A percentile compares a stretch with the other conserved stretches of the same genome.
Conservation (phyloP, 768 basidiomycete genomes). For the Mycena albidolilacea region DNA sequence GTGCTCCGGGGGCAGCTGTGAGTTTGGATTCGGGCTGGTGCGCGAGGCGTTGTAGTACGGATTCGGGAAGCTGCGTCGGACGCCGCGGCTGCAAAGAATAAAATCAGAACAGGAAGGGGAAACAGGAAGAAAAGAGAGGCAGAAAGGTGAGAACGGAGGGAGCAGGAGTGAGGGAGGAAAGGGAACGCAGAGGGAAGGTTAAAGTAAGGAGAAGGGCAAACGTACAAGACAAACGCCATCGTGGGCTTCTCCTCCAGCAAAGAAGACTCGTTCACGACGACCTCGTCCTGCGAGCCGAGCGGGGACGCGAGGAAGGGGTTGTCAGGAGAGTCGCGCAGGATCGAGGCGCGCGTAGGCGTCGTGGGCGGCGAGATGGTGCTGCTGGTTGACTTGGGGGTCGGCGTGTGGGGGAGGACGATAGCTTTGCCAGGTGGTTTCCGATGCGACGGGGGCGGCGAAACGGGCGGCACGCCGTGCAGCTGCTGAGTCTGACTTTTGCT, state of each 20-base stretch:
- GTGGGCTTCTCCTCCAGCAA: slow-evolving; percentile 70
- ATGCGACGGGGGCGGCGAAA: slow-evolving; percentile 79
- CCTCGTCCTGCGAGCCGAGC: slow-evolving; percentile 45
- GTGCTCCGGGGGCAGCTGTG: slow-evolving; percentile 71
- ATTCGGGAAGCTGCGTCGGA: slow-evolving; percentile 73
- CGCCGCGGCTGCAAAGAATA: slow-evolving; percentile 72
- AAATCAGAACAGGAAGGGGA: slow-evolving; percentile 11
- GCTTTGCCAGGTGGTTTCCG: slow-evolving; percentile 53
- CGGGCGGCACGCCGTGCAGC: slow-evolving; percentile 56
- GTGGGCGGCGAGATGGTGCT: slow-evolving; percentile 54
- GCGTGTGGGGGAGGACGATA: slow-evolving; percentile 3
- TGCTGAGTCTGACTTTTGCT: slow-evolving; percentile 22
- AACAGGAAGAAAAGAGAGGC: no score
- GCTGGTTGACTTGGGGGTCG: slow-evolving; percentile 38
- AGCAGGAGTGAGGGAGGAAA: neutral
- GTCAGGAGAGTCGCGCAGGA: slow-evolving; percentile 74
- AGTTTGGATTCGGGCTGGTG: slow-evolving; percentile 59
- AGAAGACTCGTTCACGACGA: slow-evolving; percentile 50
- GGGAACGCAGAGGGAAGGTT: neutral
- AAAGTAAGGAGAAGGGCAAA: slow-evolving; percentile 30
- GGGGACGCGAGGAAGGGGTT: slow-evolving; percentile 78
- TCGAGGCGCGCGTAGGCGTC: slow-evolving; percentile 50
- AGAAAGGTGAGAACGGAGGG: no score
- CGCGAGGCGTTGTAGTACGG: slow-evolving; percentile 69
- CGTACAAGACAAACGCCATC: slow-evolving; percentile 83